A percentile compares a stretch with the other conserved stretches of the same genome.
These are phyloP conservation scores for Venturia pyrina DNA, from an alignment of 2,329 filamentous ascomycete species.

Conservation along the genomic window DNA sequence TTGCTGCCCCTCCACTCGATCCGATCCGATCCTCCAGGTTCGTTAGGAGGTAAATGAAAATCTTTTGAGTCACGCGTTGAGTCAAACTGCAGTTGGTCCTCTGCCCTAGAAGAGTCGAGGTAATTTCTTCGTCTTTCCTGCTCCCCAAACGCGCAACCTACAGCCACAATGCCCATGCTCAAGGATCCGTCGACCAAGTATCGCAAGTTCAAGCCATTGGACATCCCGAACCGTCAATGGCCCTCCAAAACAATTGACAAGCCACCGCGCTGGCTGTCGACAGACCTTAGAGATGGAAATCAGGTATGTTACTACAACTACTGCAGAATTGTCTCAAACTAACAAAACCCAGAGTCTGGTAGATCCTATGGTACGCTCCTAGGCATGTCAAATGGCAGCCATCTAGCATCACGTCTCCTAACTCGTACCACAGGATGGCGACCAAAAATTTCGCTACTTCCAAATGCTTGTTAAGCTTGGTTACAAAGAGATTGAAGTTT, in stretches of 20 bases:
- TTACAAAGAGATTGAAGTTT: conserved; percentile 97
- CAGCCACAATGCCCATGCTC: conserved; percentile 10
- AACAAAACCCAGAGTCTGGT: conserved; percentile 49
- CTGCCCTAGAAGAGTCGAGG: neutral
- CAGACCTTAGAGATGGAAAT: conserved; percentile 84
- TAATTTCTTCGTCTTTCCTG: neutral
- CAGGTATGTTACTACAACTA: conserved; percentile 34
- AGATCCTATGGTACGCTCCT: conserved; percentile 67
- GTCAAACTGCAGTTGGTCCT: neutral
- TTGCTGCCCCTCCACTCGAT: neutral
- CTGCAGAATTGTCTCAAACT: neutral
- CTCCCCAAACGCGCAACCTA: neutral
- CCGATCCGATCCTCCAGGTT: neutral
- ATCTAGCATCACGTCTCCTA: neutral
- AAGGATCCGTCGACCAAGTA: conserved; percentile 56
- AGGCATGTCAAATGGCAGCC: neutral
- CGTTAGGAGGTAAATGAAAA: neutral
- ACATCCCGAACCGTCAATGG: conserved; percentile 70
- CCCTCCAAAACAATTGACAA: conserved; percentile 73
- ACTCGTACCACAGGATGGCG: conserved; percentile 51
- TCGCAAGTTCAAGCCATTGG: conserved; percentile 55
- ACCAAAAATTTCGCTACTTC: conserved; percentile 93
- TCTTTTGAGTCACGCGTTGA: conserved; percentile 2
- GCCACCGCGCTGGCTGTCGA: conserved; percentile 82
- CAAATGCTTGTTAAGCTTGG: conserved; percentile 85